phyloP scores from a whole-genome alignment of 768 basidiomycete species.

The Daedaleopsis nitida region DNA sequence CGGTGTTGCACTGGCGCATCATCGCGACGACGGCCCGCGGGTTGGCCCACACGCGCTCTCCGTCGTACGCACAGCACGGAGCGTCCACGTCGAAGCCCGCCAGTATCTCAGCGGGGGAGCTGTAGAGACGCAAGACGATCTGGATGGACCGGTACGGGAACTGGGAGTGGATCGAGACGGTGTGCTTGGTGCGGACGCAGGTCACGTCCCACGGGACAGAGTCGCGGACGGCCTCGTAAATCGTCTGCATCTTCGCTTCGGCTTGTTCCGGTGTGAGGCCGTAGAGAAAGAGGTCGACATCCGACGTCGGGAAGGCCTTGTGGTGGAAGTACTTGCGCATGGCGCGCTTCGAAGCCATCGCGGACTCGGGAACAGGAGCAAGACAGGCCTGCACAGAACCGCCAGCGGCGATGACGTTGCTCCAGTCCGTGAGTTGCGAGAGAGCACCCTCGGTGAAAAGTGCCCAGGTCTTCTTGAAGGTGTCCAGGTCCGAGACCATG shows the following conservation, averaged over 20 bases:
- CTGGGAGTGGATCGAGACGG: conserved; percentile 64
- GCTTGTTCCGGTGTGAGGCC: conserved; percentile 62
- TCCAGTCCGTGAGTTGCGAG: conserved; percentile 61
- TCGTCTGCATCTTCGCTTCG: conserved; percentile 56
- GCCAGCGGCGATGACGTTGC: conserved; percentile 63
- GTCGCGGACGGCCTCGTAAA: conserved; percentile 66
- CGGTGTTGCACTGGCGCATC: conserved; percentile 69
- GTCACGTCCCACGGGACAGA: conserved; percentile 71
- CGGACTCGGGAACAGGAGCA: conserved; percentile 48
- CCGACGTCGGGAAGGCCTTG: conserved; percentile 57
- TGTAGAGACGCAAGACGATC: conserved; percentile 65
- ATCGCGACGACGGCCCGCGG: conserved; percentile 60
- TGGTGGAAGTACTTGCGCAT: conserved; percentile 61
- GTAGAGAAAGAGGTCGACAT: conserved; percentile 66
- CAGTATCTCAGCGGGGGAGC: conserved; percentile 63
- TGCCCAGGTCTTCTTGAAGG: conserved; percentile 65
- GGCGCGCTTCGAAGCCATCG: conserved; percentile 54
- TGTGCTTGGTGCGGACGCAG: conserved; percentile 66
- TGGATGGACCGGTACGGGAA: conserved; percentile 70
- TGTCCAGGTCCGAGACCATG: conserved; percentile 52
- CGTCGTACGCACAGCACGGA: conserved; percentile 59
- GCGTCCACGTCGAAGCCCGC: conserved; percentile 71
- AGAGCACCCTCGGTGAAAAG: conserved; percentile 65
- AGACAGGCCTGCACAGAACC: conserved; percentile 63
- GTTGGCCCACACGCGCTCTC: conserved; percentile 57